These are phyloP conservation scores for Eimeria brunetti DNA, from an alignment of 169 alveolate species.

Conservation along the genomic window DNA sequence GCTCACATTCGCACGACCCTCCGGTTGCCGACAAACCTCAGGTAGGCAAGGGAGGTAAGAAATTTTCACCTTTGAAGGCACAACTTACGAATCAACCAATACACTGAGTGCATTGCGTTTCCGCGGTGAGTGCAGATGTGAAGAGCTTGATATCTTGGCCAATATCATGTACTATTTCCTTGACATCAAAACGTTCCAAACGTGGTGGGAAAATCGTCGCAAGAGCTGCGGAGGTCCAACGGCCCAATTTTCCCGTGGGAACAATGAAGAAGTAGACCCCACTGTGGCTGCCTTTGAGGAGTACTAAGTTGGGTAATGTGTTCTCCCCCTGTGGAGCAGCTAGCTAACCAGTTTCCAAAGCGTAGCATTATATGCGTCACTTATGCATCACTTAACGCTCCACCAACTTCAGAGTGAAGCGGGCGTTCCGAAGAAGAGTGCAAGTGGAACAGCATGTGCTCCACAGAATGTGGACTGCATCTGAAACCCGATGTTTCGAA, in stretches of 20 bases:
- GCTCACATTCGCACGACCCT: conserved; percentile 68
- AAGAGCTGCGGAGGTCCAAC: conserved; percentile 3
- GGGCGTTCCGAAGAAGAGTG: not conserved
- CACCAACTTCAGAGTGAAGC: not conserved
- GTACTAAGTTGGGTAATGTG: not conserved
- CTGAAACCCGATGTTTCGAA: not conserved
- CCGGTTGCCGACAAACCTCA: conserved; percentile 54
- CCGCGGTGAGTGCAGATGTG: conserved; percentile 49
- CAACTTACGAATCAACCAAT: not conserved
- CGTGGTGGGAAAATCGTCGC: conserved; percentile 69
- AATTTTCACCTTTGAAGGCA: not conserved
- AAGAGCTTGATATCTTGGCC: conserved; percentile 76
- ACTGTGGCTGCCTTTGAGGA: conserved; percentile 34
- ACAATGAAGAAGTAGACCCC: not conserved
- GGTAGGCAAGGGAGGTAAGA: conserved; percentile 26
- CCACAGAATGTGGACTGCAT: not conserved
- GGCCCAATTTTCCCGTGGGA: not conserved
- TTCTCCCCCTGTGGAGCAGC: not conserved
- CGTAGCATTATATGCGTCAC: not conserved
- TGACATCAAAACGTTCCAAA: conserved; percentile 43
- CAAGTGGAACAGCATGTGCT: not conserved
- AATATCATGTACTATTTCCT: conserved; percentile 69
- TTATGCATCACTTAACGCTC: not conserved
- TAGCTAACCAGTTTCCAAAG: not conserved
- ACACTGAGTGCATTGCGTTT: not conserved